These are phyloP conservation scores for Aureobasidium sp. DNA, from an alignment of 2,329 filamentous ascomycete genomes.

Conservation along the genomic window DNA sequence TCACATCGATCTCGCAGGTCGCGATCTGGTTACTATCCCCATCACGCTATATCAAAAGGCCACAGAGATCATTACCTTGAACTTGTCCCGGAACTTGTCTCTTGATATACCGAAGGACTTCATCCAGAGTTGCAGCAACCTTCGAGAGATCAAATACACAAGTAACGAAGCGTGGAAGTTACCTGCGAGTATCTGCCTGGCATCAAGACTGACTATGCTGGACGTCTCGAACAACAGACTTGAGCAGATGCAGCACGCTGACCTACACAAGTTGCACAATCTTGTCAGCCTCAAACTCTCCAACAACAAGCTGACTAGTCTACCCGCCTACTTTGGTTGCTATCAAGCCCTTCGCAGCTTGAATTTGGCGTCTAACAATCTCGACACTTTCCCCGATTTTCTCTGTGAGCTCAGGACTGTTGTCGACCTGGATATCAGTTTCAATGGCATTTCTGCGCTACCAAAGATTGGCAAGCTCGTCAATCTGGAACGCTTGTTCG, in stretches of 20 bases:
- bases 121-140: slow-evolving; percentile 82
- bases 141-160: slow-evolving; percentile 92
- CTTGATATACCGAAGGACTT: slow-evolving; percentile 94
- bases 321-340: slow-evolving; percentile 75
- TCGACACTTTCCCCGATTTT: slow-evolving; percentile 78
- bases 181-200: slow-evolving; percentile 75
- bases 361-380: slow-evolving; percentile 89
- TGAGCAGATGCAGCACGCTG: slow-evolving; percentile 78
- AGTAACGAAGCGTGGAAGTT: slow-evolving; percentile 87
- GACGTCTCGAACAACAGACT: slow-evolving; percentile 93
- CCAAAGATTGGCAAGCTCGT: slow-evolving; percentile 74
- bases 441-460: slow-evolving; percentile 78
- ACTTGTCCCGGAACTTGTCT: slow-evolving; percentile 85
- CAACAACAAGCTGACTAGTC: slow-evolving; percentile 76
- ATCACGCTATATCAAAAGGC: slow-evolving; percentile 90
- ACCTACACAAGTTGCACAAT: slow-evolving; percentile 66
- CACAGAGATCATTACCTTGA: slow-evolving; percentile 86
- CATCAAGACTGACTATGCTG: slow-evolving; percentile 74
- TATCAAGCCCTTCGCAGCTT: slow-evolving; percentile 75
- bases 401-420: slow-evolving; percentile 74
- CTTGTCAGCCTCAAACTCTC: slow-evolving; percentile 86
- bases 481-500: slow-evolving; percentile 80
- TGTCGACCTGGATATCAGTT: slow-evolving; percentile 91
- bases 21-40: slow-evolving; percentile 89
- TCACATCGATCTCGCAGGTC: slow-evolving; percentile 84